phyloP scores from a whole-genome alignment of 2,329 filamentous ascomycete genomes.

The Monosporascus cannonballus region DNA sequence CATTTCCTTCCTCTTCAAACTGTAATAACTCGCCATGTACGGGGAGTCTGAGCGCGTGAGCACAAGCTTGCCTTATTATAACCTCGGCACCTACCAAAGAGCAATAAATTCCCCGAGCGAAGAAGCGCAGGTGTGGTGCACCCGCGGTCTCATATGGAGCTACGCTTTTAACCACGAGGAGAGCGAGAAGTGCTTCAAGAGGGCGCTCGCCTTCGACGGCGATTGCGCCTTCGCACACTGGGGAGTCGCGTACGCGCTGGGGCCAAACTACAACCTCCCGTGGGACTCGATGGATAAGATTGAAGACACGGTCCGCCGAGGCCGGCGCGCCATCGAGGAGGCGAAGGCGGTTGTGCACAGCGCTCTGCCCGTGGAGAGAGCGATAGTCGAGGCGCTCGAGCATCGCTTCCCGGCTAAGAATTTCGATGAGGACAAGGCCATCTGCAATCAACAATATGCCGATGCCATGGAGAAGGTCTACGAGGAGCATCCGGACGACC shows the following conservation, averaged over 20 bases:
- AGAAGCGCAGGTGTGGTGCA: constrained; percentile 60
- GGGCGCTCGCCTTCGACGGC: constrained; percentile 48
- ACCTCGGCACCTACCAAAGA: constrained; percentile 56
- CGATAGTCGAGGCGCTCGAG: constrained; percentile 57
- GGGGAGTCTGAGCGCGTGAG: background rate
- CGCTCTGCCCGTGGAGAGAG: constrained; percentile 48
- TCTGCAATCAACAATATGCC: constrained; percentile 56
- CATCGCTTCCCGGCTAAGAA: constrained; percentile 52
- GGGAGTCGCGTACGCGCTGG: constrained; percentile 65
- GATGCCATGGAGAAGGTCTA: constrained; percentile 55
- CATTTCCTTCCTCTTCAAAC: background rate
- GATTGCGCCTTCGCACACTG: constrained; percentile 60
- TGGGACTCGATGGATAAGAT: constrained; percentile 68
- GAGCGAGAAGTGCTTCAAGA: constrained; percentile 56
- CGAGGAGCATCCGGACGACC: constrained; percentile 42
- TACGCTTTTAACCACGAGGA: constrained; percentile 76
- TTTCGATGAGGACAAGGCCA: constrained; percentile 40
- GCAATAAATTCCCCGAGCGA: constrained; percentile 44
- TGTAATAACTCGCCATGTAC: background rate
- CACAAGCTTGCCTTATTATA: constrained; percentile 40
- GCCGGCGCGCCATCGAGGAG: constrained; percentile 37
- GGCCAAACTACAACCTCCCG: constrained; percentile 73
- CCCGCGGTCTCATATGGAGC: constrained; percentile 66
- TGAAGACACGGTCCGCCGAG: constrained; percentile 39
- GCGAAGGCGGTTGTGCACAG: constrained; percentile 33